Evolutionary conservation across 2,329 filamentous ascomycete genomes (phyloP), one percentile per base, ranked within the genome.

Genomic region (Byssothecium circinans): DNA sequence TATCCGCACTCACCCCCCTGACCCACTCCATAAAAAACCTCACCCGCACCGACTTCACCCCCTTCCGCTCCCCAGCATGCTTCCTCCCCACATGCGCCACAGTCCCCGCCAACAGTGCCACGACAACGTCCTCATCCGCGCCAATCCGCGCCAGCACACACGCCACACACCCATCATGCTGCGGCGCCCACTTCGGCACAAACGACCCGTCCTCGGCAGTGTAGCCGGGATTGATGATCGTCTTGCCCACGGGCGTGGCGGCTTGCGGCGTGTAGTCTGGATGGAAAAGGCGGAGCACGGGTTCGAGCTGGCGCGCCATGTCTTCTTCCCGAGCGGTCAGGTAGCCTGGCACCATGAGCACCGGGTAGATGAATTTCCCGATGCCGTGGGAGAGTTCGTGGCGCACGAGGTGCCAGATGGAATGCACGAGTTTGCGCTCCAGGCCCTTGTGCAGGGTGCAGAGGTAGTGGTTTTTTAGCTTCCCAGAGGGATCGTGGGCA

Each of bases 91-190:
- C 10, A 2, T 55, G 54, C 2, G 57, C 61, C 2, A 64, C 54
- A 55, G 66, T 61, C 5, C 61, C 60, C 7, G 57, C 56, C 4
- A 65, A 57, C 18, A 69, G 49, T 6, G 65, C 62, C 20, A 54
- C 55, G 1, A 65, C 25, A 3, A 62, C 61, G 8, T 49, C 23
- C 3, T 41, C 23, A 19, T 69, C 60, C 2, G 53, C 54, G 3
- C 64, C 65, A 2, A 70, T 58, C 1, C 66, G 56, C 8, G 62
- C 51, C 8, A 69, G 54, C 37, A 69, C 61, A 27, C 67, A 70
- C 1, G 62, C 65, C 3, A 57, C 43, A 44, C 66, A 70, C 8
- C 47, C 36, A 20, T 64, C 52, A 3, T 42, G 5, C 29, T 68
- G 60, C 17, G 55, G 62, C 1, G 8, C 12, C 61, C 62, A 70